Percentiles rank a stretch among this genome's conserved stretches.
These are phyloP conservation scores for Diplogelasinospora grovesii DNA, from an alignment of 495 filamentous ascomycete species.

Conservation along the genomic window DNA sequence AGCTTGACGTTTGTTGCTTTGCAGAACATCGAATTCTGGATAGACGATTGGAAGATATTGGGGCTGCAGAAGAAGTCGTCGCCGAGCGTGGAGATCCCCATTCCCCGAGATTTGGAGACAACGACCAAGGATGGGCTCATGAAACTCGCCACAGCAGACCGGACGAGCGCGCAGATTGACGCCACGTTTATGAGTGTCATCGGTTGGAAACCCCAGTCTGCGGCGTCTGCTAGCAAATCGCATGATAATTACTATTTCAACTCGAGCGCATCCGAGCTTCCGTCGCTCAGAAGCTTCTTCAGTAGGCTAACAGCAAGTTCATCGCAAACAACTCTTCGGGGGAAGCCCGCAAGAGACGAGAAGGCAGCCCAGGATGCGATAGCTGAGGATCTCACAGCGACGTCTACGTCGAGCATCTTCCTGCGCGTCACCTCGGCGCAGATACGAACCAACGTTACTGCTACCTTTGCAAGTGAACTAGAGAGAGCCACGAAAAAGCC, in stretches of 20 bases:
- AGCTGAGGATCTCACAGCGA: slow-evolving; percentile 58
- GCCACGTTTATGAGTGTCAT: slow-evolving; percentile 85
- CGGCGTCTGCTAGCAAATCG: slow-evolving; percentile 27
- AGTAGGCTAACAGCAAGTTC: slow-evolving; percentile 54
- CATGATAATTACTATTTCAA: slow-evolving; percentile 30
- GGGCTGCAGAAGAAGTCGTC: slow-evolving; percentile 75
- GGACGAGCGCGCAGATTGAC: slow-evolving; percentile 82
- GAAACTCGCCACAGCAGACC: slow-evolving; percentile 66
- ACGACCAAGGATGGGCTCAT: slow-evolving; percentile 78
- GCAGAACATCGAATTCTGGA: slow-evolving; percentile 77
- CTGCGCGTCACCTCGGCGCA: slow-evolving; percentile 78
- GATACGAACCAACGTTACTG: slow-evolving; percentile 62
- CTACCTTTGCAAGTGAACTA: slow-evolving; percentile 71
- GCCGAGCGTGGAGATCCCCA: slow-evolving; percentile 59
- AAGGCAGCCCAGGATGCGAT: slow-evolving; percentile 48
- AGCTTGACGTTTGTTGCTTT: slow-evolving; percentile 94
- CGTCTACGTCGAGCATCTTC: slow-evolving; percentile 70
- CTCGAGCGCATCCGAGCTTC: slow-evolving; percentile 28
- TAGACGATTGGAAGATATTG: slow-evolving; percentile 80
- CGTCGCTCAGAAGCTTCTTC: slow-evolving; percentile 73
- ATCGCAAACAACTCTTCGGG: slow-evolving; percentile 31
- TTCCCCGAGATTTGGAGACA: slow-evolving; percentile 75
- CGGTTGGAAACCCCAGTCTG: slow-evolving; percentile 63
- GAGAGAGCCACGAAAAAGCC: slow-evolving; percentile 96
- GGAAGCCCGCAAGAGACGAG: slow-evolving; percentile 46